Evolutionary conservation across 768 basidiomycete genomes (phyloP).

Genomic region (Lepiota brunneoincarnata): DNA sequence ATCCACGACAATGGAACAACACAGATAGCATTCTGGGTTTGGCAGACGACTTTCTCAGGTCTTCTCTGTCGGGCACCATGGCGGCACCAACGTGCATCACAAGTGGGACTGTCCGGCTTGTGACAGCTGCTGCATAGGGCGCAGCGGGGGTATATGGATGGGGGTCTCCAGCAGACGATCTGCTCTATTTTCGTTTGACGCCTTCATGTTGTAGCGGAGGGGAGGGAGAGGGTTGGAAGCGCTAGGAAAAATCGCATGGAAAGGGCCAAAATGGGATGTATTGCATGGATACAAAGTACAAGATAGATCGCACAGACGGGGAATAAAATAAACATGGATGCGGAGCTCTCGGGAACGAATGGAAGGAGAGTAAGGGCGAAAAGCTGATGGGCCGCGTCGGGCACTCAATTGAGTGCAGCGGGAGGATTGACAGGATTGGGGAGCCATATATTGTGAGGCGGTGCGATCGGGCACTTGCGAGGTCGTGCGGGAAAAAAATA

Average conservation of each 20-base stretch:
- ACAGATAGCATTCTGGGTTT: not conserved
- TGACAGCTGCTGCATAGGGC: not conserved
- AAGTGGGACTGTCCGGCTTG: not conserved
- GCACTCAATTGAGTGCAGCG: too few relatives aligned
- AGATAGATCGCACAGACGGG: too few relatives aligned
- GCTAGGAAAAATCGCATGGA: not conserved
- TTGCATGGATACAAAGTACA: not conserved
- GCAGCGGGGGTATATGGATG: not conserved
- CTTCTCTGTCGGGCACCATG: constrained; percentile 2
- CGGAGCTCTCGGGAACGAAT: not conserved
- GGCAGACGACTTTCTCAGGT: not conserved
- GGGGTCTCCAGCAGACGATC: not conserved
- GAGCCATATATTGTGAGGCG: not conserved
- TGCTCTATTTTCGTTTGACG: not conserved
- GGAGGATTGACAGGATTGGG: not conserved
- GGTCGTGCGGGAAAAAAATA: not conserved
- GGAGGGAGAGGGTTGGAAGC: not conserved
- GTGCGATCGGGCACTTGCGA: not conserved
- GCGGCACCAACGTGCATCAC: not conserved
- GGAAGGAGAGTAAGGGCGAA: too few relatives aligned
- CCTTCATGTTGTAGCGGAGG: not conserved
- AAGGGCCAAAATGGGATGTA: not conserved
- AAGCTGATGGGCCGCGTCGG: too few relatives aligned
- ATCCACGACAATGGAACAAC: constrained; percentile 5
- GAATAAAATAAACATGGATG: not conserved